phyloP scores from a whole-genome alignment of 148 eudicot genomes.

The Rhododendron ovatum region DNA sequence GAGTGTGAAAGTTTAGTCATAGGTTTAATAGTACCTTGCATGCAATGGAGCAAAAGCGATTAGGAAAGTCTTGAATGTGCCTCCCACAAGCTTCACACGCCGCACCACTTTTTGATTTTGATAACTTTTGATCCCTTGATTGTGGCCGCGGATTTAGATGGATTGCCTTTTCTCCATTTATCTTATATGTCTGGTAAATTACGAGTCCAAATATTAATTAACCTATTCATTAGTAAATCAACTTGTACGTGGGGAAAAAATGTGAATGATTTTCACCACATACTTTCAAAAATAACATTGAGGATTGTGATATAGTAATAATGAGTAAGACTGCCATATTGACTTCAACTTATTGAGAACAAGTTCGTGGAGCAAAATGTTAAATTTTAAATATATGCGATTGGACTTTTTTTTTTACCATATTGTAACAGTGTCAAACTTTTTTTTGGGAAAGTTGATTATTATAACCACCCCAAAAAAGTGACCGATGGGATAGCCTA shows the following conservation, averaged over 20 bases:
- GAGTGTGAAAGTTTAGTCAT: background rate
- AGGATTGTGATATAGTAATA: background rate
- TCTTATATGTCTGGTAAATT: slow-evolving; percentile 37
- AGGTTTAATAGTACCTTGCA: slow-evolving; percentile 30
- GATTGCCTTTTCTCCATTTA: slow-evolving; percentile 48
- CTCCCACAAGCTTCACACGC: slow-evolving; percentile 43
- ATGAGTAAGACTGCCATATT: background rate
- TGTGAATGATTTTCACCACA: background rate
- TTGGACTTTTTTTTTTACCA: background rate
- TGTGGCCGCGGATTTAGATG: slow-evolving; percentile 50
- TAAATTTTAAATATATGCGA: background rate
- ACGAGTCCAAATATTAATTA: background rate
- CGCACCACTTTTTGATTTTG: slow-evolving; percentile 30
- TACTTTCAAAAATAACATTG: background rate
- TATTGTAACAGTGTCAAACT: background rate
- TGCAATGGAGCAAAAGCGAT: slow-evolving; percentile 47
- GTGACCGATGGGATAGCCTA: too few relatives aligned
- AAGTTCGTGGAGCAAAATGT: background rate
- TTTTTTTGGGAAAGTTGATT: too few relatives aligned
- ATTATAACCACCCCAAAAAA: too few relatives aligned
- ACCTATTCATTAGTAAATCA: background rate
- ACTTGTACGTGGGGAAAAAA: background rate
- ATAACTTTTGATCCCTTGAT: slow-evolving; percentile 18
- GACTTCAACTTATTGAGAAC: background rate
- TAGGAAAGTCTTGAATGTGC: slow-evolving; percentile 43